Evolutionary conservation across 2,329 filamentous ascomycete species (phyloP).

Genomic region (Alternaria brassicae): DNA sequence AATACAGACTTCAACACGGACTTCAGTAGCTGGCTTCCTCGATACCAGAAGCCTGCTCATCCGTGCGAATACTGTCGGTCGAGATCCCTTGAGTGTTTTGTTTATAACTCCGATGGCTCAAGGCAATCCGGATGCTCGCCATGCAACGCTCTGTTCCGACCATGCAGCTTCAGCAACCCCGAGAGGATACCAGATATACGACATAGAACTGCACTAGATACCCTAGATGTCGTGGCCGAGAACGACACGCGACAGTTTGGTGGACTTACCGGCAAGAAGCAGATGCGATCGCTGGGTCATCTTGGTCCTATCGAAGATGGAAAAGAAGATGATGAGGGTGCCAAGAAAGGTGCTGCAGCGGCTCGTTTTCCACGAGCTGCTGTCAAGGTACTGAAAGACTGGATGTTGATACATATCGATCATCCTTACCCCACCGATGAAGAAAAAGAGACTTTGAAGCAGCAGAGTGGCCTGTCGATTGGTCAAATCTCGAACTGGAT

Average conservation of each 20-base stretch:
- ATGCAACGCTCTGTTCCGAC: slow-evolving; percentile 57
- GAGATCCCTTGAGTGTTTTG: slow-evolving; percentile 57
- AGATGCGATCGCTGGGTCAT: slow-evolving; percentile 46
- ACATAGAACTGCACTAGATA: slow-evolving; percentile 53
- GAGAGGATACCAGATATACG: slow-evolving; percentile 39
- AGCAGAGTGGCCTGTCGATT: slow-evolving; percentile 79
- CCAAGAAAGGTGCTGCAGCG: slow-evolving; percentile 46
- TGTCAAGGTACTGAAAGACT: slow-evolving; percentile 80
- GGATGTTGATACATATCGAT: slow-evolving; percentile 79
- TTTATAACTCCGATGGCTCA: slow-evolving; percentile 49
- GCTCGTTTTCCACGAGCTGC: slow-evolving; percentile 77
- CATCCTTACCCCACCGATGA: slow-evolving; percentile 90
- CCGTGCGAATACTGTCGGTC: slow-evolving; percentile 59
- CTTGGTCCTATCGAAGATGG: slow-evolving; percentile 47
- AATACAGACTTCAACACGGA: slow-evolving; percentile 48
- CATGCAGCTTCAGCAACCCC: slow-evolving; percentile 56
- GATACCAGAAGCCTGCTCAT: slow-evolving; percentile 55
- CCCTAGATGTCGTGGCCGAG: slow-evolving; percentile 57
- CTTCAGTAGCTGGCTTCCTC: slow-evolving; percentile 57
- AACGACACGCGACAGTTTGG: slow-evolving; percentile 44
- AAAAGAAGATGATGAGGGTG: slow-evolving; percentile 31
- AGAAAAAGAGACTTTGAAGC: slow-evolving; percentile 81
- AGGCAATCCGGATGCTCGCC: slow-evolving; percentile 54
- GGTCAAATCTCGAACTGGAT: slow-evolving; percentile 92
- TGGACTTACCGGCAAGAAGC: slow-evolving; percentile 49